phyloP scores from a whole-genome alignment of 805 yeast species.

The Ascoidea rubescens region DNA sequence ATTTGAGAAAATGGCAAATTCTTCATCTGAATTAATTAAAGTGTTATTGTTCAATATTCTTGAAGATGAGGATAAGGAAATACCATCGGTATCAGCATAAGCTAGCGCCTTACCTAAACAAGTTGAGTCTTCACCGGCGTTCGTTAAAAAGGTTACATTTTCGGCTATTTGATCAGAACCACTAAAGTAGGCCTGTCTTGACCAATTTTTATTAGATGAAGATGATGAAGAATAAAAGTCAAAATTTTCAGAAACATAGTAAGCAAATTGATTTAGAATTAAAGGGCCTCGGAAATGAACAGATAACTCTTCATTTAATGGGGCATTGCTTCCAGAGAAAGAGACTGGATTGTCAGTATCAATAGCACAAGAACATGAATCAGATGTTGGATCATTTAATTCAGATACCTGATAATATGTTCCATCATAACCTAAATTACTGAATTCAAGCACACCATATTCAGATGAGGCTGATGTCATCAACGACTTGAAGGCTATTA shows the following conservation, averaged over 20 bases:
- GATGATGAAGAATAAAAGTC: conserved; percentile 16
- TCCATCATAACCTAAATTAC: conserved; percentile 43
- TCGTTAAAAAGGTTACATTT: conserved; percentile 56
- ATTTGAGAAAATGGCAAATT: conserved; percentile 46
- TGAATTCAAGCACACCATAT: conserved; percentile 30
- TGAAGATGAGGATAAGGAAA: conserved; percentile 27
- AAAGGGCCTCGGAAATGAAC: conserved; percentile 75
- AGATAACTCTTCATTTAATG: conserved; percentile 53
- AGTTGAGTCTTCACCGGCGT: conserved; percentile 42
- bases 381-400: conserved; percentile 26
- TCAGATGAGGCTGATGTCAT: conserved; percentile 5
- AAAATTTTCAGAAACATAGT: conserved; percentile 34
- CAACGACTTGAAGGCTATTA: not conserved
- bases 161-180: conserved; percentile 31
- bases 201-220: conserved; percentile 32
- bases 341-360: conserved; percentile 19
- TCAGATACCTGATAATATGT: conserved; percentile 31
- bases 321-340: conserved; percentile 50
- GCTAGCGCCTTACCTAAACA: conserved; percentile 61
- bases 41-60: conserved; percentile 36
- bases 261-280: conserved; percentile 44
- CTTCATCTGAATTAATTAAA: conserved; percentile 41
- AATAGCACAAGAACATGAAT: conserved; percentile 32
- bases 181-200: conserved; percentile 46
- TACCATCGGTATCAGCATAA: conserved; percentile 47